Evolutionary conservation across 164 flowering plant species (phyloP).

Genomic region (Liquidambar formosana): DNA sequence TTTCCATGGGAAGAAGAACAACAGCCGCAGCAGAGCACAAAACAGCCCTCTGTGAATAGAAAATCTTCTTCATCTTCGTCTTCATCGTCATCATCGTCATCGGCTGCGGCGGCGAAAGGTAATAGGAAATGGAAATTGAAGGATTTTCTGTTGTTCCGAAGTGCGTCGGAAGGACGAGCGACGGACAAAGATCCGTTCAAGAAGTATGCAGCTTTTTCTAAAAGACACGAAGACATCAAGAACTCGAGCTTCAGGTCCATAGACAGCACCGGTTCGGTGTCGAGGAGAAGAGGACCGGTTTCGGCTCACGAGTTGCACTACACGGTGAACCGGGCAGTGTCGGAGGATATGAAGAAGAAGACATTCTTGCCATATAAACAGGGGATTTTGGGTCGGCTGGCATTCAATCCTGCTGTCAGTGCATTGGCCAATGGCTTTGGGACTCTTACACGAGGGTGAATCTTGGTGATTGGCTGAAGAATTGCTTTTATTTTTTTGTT

Average conservation of each 20-base stretch:
- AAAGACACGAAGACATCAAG: conserved; percentile 42
- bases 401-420: conserved; percentile 57
- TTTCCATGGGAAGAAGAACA: conserved; percentile 38
- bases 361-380: conserved; percentile 84
- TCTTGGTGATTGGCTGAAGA: not conserved
- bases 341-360: conserved; percentile 72
- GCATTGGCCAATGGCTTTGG: conserved; percentile 55
- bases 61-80: conserved; percentile 20
- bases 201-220: conserved; percentile 45
- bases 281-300: conserved; percentile 46
- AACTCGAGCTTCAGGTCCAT: conserved; percentile 47
- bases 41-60: conserved; percentile 7
- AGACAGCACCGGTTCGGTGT: conserved; percentile 34
- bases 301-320: conserved; percentile 88
- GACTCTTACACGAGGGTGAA: conserved; percentile 17
- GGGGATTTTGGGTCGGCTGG: conserved; percentile 66
- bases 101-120: conserved; percentile 29
- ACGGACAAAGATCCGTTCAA: conserved; percentile 64
- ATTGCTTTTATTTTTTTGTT: not conserved
- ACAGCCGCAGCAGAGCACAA: not conserved
- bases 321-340: conserved; percentile 67
- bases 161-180: conserved; percentile 91
- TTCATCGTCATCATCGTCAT: conserved; percentile 9
- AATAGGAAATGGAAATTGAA: conserved; percentile 69
- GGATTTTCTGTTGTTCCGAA: conserved; percentile 78